Evolutionary conservation across 768 basidiomycete genomes (phyloP).

Genomic region (Xerocomellus intermedius): DNA sequence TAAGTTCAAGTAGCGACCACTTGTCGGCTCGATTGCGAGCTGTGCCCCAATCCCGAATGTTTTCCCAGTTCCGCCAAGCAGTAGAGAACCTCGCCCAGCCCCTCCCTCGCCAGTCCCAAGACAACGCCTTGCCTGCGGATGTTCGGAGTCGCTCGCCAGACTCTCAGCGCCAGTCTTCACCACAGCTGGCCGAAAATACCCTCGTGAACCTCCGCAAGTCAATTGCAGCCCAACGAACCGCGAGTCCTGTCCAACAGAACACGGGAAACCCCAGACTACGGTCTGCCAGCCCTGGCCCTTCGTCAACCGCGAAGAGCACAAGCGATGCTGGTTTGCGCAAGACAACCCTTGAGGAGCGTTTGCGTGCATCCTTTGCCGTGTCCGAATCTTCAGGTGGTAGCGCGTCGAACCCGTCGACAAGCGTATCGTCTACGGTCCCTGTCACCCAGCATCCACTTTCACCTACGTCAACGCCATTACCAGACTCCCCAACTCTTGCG

Average conservation of each 20-base stretch:
- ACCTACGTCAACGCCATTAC: conserved; percentile 44
- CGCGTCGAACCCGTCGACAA: conserved; percentile 42
- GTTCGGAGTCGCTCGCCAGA: conserved; percentile 41
- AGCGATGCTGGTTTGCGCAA: conserved; percentile 39
- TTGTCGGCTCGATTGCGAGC: neutral
- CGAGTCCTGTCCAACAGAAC: conserved; percentile 35
- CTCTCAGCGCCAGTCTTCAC: conserved; percentile 38
- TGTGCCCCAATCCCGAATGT: conserved; percentile 46
- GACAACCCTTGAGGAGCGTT: conserved; percentile 69
- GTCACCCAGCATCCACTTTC: conserved; percentile 38
- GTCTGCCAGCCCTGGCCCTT: conserved; percentile 26
- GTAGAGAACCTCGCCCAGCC: conserved; percentile 67
- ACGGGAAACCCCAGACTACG: conserved; percentile 17
- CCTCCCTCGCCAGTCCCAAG: conserved; percentile 38
- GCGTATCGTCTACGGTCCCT: conserved; percentile 38
- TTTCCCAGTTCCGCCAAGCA: conserved; percentile 69
- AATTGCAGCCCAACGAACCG: conserved; percentile 50
- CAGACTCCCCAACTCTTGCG: conserved; percentile 36
- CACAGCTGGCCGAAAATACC: conserved; percentile 60
- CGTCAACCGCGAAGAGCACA: conserved; percentile 12
- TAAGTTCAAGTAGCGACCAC: neutral
- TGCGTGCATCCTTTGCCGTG: conserved; percentile 61
- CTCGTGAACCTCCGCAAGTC: conserved; percentile 64
- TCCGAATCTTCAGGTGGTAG: conserved; percentile 51
- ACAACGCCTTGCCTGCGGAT: conserved; percentile 24